Conservation (phyloP, 2,329 filamentous ascomycete genomes). For the Scedosporium aurantiacum region DNA sequence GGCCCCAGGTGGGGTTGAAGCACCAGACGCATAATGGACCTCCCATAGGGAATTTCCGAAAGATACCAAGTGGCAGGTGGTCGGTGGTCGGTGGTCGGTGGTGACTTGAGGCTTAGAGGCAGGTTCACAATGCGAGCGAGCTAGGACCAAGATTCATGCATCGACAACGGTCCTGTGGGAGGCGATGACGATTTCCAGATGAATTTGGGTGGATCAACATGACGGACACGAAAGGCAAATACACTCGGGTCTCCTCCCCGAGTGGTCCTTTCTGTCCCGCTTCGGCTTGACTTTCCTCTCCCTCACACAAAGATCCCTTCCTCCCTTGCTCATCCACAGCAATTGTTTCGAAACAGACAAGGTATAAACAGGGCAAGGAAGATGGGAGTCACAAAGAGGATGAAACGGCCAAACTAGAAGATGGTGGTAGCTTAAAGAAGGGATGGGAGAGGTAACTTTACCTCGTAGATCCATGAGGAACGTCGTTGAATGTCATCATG, state of each 20-base stretch:
- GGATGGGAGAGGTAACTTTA: not conserved
- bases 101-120: not conserved
- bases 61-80: not conserved
- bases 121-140: not conserved
- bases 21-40: not conserved
- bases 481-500: too few species aligned
- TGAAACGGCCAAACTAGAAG: not conserved
- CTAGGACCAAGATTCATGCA: too few species aligned
- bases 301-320: not conserved
- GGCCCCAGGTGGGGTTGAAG: too few species aligned
- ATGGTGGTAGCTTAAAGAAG: not conserved
- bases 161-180: too few species aligned
- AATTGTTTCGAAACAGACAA: not conserved
- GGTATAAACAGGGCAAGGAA: not conserved
- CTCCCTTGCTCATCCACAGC: not conserved
- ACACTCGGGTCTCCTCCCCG: too few species aligned
- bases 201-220: too few species aligned
- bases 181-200: too few species aligned
- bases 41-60: not conserved
- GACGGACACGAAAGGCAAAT: too few species aligned
- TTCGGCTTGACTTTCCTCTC: not conserved
- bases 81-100: too few species aligned
- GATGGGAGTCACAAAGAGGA: not conserved
- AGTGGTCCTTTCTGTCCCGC: not conserved
- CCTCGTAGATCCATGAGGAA: not conserved